phyloP scores from a whole-genome alignment of 108 stramenopile genomes.

The Nannochloropsis salina region DNA sequence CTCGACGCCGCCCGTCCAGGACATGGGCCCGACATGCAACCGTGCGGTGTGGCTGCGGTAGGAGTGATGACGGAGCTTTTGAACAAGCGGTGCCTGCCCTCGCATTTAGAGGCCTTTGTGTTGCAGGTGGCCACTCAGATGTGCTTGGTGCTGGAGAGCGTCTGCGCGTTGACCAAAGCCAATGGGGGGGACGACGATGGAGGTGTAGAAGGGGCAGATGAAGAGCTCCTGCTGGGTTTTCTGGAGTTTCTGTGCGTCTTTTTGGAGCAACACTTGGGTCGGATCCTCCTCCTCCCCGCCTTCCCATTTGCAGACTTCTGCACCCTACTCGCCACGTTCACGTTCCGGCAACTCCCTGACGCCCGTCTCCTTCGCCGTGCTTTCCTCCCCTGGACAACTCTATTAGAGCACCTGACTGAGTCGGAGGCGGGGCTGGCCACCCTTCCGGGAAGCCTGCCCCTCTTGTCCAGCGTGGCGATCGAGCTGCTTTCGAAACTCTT shows the following conservation, averaged over 20 bases:
- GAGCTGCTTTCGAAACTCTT: not conserved
- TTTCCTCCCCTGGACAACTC: not conserved
- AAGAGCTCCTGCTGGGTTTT: not conserved
- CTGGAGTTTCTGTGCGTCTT: not conserved
- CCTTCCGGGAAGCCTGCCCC: not conserved
- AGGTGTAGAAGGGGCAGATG: not conserved
- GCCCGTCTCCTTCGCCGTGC: not conserved
- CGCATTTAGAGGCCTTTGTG: slow-evolving; percentile 16
- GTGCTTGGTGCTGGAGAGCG: not conserved
- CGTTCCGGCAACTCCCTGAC: not conserved
- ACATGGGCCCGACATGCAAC: not conserved
- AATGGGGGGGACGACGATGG: not conserved
- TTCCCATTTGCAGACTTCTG: not conserved
- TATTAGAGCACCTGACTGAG: slow-evolving; percentile 16
- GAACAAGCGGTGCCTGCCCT: not conserved
- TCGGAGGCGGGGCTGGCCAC: not conserved
- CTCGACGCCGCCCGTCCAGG: not conserved
- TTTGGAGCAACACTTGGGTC: not conserved
- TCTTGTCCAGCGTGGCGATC: not conserved
- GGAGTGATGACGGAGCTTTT: not conserved
- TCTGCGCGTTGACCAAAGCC: not conserved
- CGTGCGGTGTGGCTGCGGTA: not conserved
- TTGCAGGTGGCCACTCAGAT: slow-evolving; percentile 5
- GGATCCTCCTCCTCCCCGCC: not conserved
- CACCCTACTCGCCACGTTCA: not conserved